Percentiles rank a stretch among this genome's conserved stretches.
Conservation (phyloP, 331 rosid genomes). For the Quercus lobata region DNA sequence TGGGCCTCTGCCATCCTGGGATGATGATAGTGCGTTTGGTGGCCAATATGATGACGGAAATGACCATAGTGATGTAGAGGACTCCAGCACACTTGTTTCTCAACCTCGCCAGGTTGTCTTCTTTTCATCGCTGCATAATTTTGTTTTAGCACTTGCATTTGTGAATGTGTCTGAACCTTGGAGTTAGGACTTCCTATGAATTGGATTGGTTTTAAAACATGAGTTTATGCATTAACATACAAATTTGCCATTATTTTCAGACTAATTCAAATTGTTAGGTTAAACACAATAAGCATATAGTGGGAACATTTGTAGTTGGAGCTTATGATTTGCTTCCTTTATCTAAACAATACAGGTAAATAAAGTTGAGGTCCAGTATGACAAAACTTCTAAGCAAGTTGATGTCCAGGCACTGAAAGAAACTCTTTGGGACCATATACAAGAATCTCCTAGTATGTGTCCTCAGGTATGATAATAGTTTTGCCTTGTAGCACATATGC, state of each 20-base stretch:
- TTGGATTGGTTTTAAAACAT: background rate
- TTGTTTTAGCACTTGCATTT: background rate
- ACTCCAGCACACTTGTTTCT: conserved; percentile 61
- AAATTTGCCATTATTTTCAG: background rate
- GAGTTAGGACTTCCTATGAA: background rate
- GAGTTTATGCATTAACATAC: background rate
- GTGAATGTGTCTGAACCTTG: background rate
- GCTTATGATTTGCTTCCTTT: conserved; percentile 14
- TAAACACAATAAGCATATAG: background rate
- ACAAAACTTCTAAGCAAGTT: conserved; percentile 68
- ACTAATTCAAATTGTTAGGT: background rate
- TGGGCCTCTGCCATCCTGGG: conserved; percentile 59
- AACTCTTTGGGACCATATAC: conserved; percentile 63
- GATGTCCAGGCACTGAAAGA: conserved; percentile 67
- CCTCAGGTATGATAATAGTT: conserved; percentile 36
- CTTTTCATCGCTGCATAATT: background rate
- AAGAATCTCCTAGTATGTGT: conserved; percentile 34
- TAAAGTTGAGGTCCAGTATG: conserved; percentile 70
- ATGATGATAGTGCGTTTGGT: conserved; percentile 49
- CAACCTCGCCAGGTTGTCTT: conserved; percentile 89
- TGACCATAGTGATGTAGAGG: conserved; percentile 65
- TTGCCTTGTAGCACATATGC: background rate
- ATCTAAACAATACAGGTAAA: conserved; percentile 45
- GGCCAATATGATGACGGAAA: conserved; percentile 66
- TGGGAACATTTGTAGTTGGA: background rate